Conservation (phyloP, 169 alveolate genomes). For the Perkinsus olseni region DNA sequence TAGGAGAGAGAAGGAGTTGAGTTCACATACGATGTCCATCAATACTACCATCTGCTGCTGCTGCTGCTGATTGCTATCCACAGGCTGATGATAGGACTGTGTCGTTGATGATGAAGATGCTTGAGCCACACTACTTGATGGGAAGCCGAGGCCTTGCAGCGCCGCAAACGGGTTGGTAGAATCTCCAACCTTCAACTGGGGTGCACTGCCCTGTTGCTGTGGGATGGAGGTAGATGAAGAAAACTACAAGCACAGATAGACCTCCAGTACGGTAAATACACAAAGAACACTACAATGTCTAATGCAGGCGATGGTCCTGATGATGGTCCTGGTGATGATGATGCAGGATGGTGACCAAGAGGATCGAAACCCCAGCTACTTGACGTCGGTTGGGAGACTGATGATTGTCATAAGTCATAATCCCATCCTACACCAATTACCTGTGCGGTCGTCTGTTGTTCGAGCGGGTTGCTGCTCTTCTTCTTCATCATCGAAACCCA, state of each 20-base stretch:
- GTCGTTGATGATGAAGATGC: no score
- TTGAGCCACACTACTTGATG: background rate
- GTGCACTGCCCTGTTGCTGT: background rate
- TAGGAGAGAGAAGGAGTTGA: background rate
- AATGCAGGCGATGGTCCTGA: background rate
- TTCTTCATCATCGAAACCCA: background rate
- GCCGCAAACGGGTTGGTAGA: background rate
- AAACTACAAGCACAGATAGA: background rate
- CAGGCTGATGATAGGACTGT: background rate
- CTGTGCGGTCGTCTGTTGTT: background rate
- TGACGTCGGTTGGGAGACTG: no score
- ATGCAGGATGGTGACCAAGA: no score
- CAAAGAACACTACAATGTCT: background rate
- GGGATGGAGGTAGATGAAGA: background rate
- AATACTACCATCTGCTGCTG: background rate
- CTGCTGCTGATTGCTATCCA: background rate
- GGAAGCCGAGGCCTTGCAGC: background rate
- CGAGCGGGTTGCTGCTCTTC: background rate
- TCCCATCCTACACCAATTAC: no score
- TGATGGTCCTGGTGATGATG: no score
- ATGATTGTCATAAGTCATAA: no score
- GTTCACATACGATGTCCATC: background rate
- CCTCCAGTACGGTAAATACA: background rate
- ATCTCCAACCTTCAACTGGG: background rate
- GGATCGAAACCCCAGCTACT: no score